phyloP scores from a whole-genome alignment of 1,284 basidiomycete genomes.

The Microbotryum violaceum region DNA sequence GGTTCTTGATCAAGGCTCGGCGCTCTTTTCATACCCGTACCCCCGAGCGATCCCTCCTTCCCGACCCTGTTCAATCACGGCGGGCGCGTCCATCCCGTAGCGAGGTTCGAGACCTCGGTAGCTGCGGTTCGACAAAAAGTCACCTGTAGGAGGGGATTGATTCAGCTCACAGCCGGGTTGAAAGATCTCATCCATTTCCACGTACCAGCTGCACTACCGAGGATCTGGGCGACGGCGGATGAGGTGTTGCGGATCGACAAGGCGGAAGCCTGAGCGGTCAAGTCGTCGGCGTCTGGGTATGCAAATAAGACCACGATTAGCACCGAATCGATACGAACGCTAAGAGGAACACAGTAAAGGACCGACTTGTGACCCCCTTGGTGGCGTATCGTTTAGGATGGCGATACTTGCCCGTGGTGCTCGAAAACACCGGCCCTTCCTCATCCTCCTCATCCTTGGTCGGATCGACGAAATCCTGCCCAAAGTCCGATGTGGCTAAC shows the following conservation, averaged over 20 bases:
- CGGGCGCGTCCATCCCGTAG: slow-evolving; percentile 69
- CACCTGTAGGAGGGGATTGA: slow-evolving; percentile 9
- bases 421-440: slow-evolving; percentile 63
- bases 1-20: too few species aligned
- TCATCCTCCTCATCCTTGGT: slow-evolving; percentile 44
- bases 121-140: slow-evolving; percentile 49
- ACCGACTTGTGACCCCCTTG: slow-evolving; percentile 14
- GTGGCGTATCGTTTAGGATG: slow-evolving; percentile 59
- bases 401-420: slow-evolving; percentile 78
- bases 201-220: slow-evolving; percentile 38
- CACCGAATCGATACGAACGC: neutral
- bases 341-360: slow-evolving; percentile 22
- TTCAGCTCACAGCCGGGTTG: neutral
- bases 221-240: slow-evolving; percentile 32
- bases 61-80: slow-evolving; percentile 69
- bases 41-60: slow-evolving; percentile 78
- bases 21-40: slow-evolving; percentile 49
- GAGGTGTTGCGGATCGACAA: slow-evolving; percentile 25
- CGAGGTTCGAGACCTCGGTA: slow-evolving; percentile 79
- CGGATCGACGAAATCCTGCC: slow-evolving; percentile 40
- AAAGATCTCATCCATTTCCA: neutral
- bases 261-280: slow-evolving; percentile 22
- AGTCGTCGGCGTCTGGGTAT: slow-evolving; percentile 21
- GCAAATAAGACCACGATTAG: neutral
- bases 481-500: slow-evolving; percentile 42